Evolutionary conservation across 805 yeast genomes (phyloP).

Genomic region (Novakomyces olei): DNA sequence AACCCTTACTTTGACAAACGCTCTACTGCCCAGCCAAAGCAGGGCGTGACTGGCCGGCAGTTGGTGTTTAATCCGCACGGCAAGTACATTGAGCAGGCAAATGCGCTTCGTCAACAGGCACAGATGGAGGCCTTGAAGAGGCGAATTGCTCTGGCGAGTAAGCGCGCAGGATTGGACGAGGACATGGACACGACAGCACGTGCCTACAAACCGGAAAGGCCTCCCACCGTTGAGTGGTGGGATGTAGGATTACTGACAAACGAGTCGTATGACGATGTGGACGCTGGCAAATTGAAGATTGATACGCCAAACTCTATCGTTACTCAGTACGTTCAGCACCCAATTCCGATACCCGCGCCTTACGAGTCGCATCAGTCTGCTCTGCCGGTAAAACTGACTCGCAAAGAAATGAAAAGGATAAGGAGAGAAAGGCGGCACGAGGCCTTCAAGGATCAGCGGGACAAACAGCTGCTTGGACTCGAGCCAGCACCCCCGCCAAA

Average conservation of each 20-base stretch:
- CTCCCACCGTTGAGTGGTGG: slow-evolving; percentile 80
- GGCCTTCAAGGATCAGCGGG: slow-evolving; percentile 47
- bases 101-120: slow-evolving; percentile 24
- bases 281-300: slow-evolving; percentile 12
- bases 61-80: slow-evolving; percentile 40
- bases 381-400: slow-evolving; percentile 41
- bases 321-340: slow-evolving; percentile 61
- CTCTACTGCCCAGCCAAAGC: slow-evolving; percentile 6
- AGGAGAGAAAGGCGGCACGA: slow-evolving; percentile 47
- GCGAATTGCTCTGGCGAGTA: slow-evolving; percentile 16
- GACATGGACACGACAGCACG: slow-evolving; percentile 33
- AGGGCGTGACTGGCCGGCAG: slow-evolving; percentile 17
- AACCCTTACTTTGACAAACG: slow-evolving; percentile 20
- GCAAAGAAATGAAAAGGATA: slow-evolving; percentile 49
- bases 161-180: slow-evolving; percentile 26
- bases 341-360: slow-evolving; percentile 39
- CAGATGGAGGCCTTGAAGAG: slow-evolving; percentile 16
- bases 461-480: slow-evolving; percentile 54
- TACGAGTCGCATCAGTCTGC: slow-evolving; percentile 28
- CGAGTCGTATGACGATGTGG: slow-evolving; percentile 15
- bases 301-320: slow-evolving; percentile 27
- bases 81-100: slow-evolving; percentile 33
- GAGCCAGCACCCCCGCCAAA: slow-evolving; percentile 81
- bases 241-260: slow-evolving; percentile 35
- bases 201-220: slow-evolving; percentile 14